phyloP scores from a whole-genome alignment of 306 rosid genomes.

The Prunus persica region Prunus_persica_NCBIv2 NC_034016.1:16076501-16077000 shows the following conservation, averaged over 20 bases:
- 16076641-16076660: no score
- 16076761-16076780: not conserved
- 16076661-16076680: no score
- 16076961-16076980: slow-evolving; percentile 56
- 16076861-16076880: slow-evolving; percentile 59
- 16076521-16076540: no score
- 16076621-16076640: no score
- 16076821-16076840: slow-evolving; percentile 67
- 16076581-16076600: no score
- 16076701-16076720: not conserved
- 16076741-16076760: not conserved
- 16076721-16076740: not conserved
- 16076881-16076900: slow-evolving; percentile 64
- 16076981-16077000: slow-evolving; percentile 72
- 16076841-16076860: slow-evolving; percentile 42
- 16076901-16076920: slow-evolving; percentile 37
- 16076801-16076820: slow-evolving; percentile 65
- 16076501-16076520: no score
- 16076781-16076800: slow-evolving; percentile 1
- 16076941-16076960: slow-evolving; percentile 64
- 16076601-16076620: no score
- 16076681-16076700: no score
- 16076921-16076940: slow-evolving; percentile 58
- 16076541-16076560: no score
- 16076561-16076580: no score